Evolutionary conservation across 768 basidiomycete genomes (phyloP).

Genomic region (Trametes villosa): DNA sequence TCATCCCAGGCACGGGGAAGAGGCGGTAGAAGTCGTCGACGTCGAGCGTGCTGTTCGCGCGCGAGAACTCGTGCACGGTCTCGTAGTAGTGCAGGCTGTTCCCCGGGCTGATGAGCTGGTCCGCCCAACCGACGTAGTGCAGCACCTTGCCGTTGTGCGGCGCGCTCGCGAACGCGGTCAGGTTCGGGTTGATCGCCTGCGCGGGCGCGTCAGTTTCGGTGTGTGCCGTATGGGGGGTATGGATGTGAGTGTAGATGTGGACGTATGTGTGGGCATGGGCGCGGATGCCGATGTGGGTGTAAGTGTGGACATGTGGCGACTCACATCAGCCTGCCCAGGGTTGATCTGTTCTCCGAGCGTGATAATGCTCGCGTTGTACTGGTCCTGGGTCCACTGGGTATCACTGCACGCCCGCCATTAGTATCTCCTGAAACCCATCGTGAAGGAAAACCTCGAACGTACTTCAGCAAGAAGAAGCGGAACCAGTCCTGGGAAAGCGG

Average conservation of each 20-base stretch:
- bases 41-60: slow-evolving; percentile 20
- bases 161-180: slow-evolving; percentile 22
- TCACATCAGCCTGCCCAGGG: slow-evolving; percentile 25
- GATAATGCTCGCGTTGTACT: slow-evolving; percentile 23
- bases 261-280: too few species aligned
- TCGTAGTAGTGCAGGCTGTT: slow-evolving; percentile 33
- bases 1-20: slow-evolving; percentile 36
- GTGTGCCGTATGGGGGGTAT: too few species aligned
- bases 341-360: slow-evolving; percentile 23
- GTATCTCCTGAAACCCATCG: too few species aligned
- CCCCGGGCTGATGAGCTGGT: slow-evolving; percentile 36
- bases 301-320: too few species aligned
- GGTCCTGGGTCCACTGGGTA: slow-evolving; percentile 18
- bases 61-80: slow-evolving; percentile 30
- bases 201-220: background rate
- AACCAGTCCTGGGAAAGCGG: slow-evolving; percentile 11
- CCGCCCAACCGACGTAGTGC: slow-evolving; percentile 32
- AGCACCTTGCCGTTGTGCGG: slow-evolving; percentile 28
- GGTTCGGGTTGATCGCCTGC: slow-evolving; percentile 19
- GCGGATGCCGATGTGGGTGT: too few species aligned
- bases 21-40: slow-evolving; percentile 37
- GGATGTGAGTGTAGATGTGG: too few species aligned
- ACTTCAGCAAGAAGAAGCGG: slow-evolving; percentile 28
- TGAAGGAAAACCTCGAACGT: background rate
- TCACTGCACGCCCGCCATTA: slow-evolving; percentile 27